These are phyloP conservation scores for Clarkia xantiana DNA, from an alignment of 345 rosid species.

Conservation along the genomic window DNA sequence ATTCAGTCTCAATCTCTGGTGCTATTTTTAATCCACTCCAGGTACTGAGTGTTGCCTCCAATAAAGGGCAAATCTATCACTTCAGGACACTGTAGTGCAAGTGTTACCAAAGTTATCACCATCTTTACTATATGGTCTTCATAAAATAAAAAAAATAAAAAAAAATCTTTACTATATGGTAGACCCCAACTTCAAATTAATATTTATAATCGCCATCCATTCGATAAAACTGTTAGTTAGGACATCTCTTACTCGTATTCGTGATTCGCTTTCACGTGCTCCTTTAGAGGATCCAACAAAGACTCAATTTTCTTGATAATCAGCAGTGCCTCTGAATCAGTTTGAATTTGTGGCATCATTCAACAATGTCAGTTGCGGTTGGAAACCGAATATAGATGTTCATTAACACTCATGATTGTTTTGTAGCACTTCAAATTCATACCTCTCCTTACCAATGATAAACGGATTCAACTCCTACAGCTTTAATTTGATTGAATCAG, in stretches of 20 bases:
- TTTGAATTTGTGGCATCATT: slow-evolving; percentile 41
- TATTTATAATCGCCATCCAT: too few species aligned
- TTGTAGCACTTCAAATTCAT: slow-evolving; percentile 2
- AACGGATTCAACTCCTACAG: slow-evolving; percentile 75
- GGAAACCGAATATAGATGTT: too few species aligned
- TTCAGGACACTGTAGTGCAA: slow-evolving; percentile 51
- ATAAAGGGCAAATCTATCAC: slow-evolving; percentile 72
- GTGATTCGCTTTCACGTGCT: slow-evolving; percentile 86
- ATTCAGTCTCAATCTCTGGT: slow-evolving; percentile 71
- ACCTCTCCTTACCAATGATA: slow-evolving; percentile 93
- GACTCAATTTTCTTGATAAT: slow-evolving; percentile 87
- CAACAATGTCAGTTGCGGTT: neutral
- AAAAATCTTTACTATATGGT: too few species aligned
- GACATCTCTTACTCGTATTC: slow-evolving; percentile 64
- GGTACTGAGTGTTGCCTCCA: slow-evolving; percentile 62
- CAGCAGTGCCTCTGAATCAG: slow-evolving; percentile 76
- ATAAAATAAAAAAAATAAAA: too few species aligned
- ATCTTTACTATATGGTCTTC: too few species aligned
- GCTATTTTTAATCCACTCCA: slow-evolving; percentile 74
- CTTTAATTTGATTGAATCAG: slow-evolving; percentile 5
- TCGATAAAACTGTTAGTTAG: too few species aligned
- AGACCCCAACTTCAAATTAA: too few species aligned
- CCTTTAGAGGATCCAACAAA: slow-evolving; percentile 57
- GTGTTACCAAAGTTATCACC: too few species aligned
- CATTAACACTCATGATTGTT: neutral